phyloP scores from a whole-genome alignment of 345 rosid genomes.

The Kandelia obovata region DNA sequence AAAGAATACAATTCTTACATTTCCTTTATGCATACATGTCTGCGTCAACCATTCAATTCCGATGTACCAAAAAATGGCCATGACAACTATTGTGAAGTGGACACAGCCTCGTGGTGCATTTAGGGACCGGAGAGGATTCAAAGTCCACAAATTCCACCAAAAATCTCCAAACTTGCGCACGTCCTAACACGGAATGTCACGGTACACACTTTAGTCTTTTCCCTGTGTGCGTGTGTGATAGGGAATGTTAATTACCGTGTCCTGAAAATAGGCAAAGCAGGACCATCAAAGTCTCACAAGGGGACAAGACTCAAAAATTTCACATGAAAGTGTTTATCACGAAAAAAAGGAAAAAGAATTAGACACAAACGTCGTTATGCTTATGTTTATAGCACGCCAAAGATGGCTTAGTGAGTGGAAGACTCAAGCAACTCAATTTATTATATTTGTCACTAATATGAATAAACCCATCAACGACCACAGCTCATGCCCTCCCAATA shows the following conservation, averaged over 20 bases:
- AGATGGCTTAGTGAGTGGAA: not conserved
- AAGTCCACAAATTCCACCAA: conserved; percentile 17
- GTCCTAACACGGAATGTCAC: not conserved
- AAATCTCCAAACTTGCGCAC: conserved; percentile 14
- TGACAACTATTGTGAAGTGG: not conserved
- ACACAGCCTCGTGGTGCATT: not conserved
- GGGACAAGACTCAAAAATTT: not conserved
- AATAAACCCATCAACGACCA: not conserved
- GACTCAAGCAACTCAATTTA: too few relatives aligned
- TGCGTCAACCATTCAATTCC: not conserved
- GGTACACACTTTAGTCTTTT: not conserved
- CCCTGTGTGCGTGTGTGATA: not conserved
- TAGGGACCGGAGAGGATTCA: too few relatives aligned
- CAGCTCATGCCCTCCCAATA: not conserved
- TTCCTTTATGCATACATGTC: too few relatives aligned
- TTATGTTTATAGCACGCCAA: not conserved
- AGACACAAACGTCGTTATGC: too few relatives aligned
- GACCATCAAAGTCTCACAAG: too few relatives aligned
- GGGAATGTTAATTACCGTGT: not conserved
- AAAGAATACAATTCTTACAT: too few relatives aligned
- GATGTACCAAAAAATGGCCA: not conserved
- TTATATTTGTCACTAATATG: not conserved
- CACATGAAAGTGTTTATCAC: not conserved
- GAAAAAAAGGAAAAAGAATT: too few relatives aligned
- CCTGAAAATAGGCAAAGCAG: not conserved